These are phyloP conservation scores for Trichoderma semiorbis DNA, from an alignment of 2,329 filamentous ascomycete species.

Conservation along the genomic window DNA sequence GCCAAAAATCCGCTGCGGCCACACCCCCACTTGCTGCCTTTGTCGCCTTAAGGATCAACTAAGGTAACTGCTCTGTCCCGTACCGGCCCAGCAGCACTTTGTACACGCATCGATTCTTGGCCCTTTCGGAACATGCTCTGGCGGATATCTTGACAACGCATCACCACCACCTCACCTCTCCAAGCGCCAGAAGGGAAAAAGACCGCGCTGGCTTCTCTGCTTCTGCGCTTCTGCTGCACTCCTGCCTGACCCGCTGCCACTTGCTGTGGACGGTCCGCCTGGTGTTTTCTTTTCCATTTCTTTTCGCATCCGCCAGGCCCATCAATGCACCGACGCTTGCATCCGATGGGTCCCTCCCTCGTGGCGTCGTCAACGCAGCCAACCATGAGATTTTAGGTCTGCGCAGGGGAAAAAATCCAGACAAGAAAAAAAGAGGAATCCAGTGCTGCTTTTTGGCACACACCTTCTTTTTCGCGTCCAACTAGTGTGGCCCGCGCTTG, in stretches of 20 bases:
- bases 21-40: not conserved
- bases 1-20: not conserved
- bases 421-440: slow-evolving; percentile 18
- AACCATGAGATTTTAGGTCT: slow-evolving; percentile 10
- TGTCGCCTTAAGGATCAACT: not conserved
- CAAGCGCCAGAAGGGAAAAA: not conserved
- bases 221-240: slow-evolving; percentile 16
- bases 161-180: slow-evolving; percentile 35
- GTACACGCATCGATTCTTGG: slow-evolving; percentile 4
- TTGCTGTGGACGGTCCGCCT: slow-evolving; percentile 5
- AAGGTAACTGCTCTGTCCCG: not conserved
- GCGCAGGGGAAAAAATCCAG: slow-evolving; percentile 1
- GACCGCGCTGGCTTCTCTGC: not conserved
- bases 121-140: slow-evolving; percentile 31
- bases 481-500: slow-evolving; percentile 33
- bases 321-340: not conserved
- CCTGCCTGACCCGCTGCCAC: slow-evolving; percentile 30
- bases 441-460: slow-evolving; percentile 27
- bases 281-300: not conserved
- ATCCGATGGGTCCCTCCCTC: slow-evolving; percentile 10
- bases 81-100: not conserved
- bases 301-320: not conserved
- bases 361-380: slow-evolving; percentile 13
- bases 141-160: slow-evolving; percentile 49
- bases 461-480: slow-evolving; percentile 15